Base-by-base conservation (phyloP, 148 eudicot genomes). In the Camellia lanceoleosa region DNA sequence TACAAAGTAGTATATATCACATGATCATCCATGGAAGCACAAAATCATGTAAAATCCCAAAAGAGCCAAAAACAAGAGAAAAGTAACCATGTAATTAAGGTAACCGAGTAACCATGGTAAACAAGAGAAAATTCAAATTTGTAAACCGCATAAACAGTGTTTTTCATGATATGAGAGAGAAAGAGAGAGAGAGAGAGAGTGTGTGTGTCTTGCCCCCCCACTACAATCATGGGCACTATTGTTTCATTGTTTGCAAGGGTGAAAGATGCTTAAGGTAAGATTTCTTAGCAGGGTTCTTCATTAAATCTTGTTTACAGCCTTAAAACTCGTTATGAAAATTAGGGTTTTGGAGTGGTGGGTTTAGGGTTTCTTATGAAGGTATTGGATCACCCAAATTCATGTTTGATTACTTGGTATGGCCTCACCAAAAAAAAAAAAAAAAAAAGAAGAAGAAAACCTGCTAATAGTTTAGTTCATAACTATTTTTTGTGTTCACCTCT, bases 91-190 rank as follows among this genome's bases (percentile, higher is more conserved):
- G 38, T 30, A 30, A 30, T 30, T 1, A 30, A 30, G 38, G 38
- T 30, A 30, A 30, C 1, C 38, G 38, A 30, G 38, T 30, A 30
- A 58, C 54, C 16, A 47, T 61, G 38, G 38, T 30, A 30, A 30
- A 30, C 68, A 43, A 8, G 19, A 64, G 14, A 76, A 13, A 42
- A 11, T 65, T 16, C 20, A 47, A 77, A 73, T 59, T 65, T 49
- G 11, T 38, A 71, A 72, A 67, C 68, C 20, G 49, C 23, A 60
- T 47, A 42, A 65, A 79, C 82, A 79, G 80, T 79, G 66, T 49
- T 56, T 79, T 83, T 80, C 71, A 75, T 79, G 82, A 83, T 79
- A 47, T 69, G 80, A 80, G 86, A 80, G 85, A 80, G 81, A 82
- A 71, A 62, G 44, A 16, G 14, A 14, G 61, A 3, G 61, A 58